Percentiles rank a stretch among this genome's conserved stretches.
phyloP scores from a whole-genome alignment of 208 protist genomes.

The Leishmania martiniquensis region DNA sequence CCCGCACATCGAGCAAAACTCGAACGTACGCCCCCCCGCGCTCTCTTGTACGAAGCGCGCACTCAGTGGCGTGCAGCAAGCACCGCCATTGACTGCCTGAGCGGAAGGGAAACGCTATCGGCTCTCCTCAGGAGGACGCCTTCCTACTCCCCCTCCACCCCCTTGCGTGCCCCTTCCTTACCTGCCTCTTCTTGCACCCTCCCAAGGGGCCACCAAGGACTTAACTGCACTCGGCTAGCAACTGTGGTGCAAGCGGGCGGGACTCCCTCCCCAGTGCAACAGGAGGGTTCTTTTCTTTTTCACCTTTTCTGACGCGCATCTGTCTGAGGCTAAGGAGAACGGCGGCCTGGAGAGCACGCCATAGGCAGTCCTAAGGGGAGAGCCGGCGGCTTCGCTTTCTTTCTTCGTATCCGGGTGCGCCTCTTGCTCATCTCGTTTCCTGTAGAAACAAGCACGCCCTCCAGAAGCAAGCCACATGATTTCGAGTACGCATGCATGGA shows the following conservation, averaged over 20 bases:
- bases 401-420: neutral
- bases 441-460: neutral
- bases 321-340: neutral
- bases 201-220: neutral
- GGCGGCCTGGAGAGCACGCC: neutral
- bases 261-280: neutral
- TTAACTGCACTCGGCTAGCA: neutral
- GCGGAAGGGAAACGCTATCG: neutral
- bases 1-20: neutral
- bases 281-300: neutral
- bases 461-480: constrained; percentile 1
- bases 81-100: neutral
- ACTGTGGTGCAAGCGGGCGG: neutral
- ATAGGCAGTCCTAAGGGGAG: neutral
- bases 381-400: neutral
- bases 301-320: neutral
- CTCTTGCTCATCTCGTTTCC: neutral
- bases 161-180: neutral
- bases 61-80: neutral
- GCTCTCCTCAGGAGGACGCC: neutral
- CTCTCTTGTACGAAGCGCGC: neutral
- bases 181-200: neutral
- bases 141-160: neutral
- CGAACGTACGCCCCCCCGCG: neutral
- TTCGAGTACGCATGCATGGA: neutral